Conservation (phyloP, 2,329 filamentous ascomycete genomes). For the Fusarium aywerte region DNA sequence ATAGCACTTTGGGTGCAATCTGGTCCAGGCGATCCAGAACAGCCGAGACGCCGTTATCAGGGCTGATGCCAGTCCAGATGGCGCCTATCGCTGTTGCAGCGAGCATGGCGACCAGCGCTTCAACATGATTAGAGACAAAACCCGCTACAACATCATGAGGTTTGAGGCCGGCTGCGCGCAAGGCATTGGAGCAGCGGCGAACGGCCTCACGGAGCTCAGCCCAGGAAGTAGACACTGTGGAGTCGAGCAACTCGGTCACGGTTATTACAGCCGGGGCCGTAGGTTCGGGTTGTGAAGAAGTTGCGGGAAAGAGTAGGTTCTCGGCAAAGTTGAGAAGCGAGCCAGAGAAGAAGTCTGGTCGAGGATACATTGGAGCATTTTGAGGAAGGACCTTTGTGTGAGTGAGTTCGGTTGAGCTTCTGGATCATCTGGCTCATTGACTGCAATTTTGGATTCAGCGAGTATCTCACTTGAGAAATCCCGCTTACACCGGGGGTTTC, state of each 20-base stretch:
- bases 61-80: constrained; percentile 92
- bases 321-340: constrained; percentile 91
- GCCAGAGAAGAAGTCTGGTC: constrained; percentile 85
- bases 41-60: constrained; percentile 90
- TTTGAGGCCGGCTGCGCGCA: constrained; percentile 72
- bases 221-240: constrained; percentile 74
- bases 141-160: constrained; percentile 69
- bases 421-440: not conserved
- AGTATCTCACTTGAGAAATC: constrained; percentile 23
- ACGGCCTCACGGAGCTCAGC: constrained; percentile 81
- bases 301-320: constrained; percentile 85
- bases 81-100: constrained; percentile 84
- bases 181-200: constrained; percentile 74
- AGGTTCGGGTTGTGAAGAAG: constrained; percentile 57
- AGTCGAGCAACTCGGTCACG: constrained; percentile 76
- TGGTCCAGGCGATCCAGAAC: constrained; percentile 88
- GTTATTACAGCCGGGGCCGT: constrained; percentile 78
- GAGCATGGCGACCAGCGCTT: constrained; percentile 89
- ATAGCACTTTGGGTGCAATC: constrained; percentile 83
- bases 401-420: constrained; percentile 15
- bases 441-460: not conserved
- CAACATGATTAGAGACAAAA: constrained; percentile 89
- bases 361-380: constrained; percentile 80
- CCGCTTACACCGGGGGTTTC: constrained; percentile 30
- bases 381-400: constrained; percentile 75